These are phyloP conservation scores for Phytophthora megakarya DNA, from an alignment of 352 stramenopile genomes.

Conservation along the genomic window DNA sequence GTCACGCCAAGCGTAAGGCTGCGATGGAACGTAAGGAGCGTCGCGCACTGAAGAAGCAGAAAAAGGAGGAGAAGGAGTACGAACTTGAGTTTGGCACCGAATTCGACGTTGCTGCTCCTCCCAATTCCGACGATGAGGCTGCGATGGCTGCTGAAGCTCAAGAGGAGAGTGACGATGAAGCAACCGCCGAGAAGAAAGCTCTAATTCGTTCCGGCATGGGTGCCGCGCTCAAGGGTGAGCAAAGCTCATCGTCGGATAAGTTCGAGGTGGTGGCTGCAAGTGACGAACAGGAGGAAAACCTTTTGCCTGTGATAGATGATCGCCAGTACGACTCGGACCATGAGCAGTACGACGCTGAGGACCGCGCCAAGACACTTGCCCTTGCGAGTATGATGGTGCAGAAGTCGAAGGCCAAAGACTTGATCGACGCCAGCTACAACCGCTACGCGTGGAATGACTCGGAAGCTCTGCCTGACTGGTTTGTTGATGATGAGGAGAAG, in stretches of 20 bases:
- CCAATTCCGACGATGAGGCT: constrained; percentile 51
- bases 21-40: constrained; percentile 92
- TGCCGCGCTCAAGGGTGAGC: constrained; percentile 46
- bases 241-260: constrained; percentile 21
- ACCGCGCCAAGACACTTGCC: constrained; percentile 95
- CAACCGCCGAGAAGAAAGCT: constrained; percentile 73
- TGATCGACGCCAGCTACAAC: constrained; percentile 99
- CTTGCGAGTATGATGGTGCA: constrained; percentile 98
- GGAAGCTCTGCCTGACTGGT: constrained; percentile 97
- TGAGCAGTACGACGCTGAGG: constrained; percentile 97
- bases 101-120: constrained; percentile 63
- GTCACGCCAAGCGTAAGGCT: constrained; percentile 97
- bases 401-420: constrained; percentile 96
- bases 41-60: constrained; percentile 70
- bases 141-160: constrained; percentile 39
- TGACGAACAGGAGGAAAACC: constrained; percentile 54
- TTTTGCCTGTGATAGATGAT: constrained; percentile 75
- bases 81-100: constrained; percentile 77
- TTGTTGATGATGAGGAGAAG: constrained; percentile 95
- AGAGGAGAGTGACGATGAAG: constrained; percentile 60
- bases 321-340: constrained; percentile 96
- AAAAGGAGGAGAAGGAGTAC: constrained; percentile 87
- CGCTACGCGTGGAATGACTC: constrained; percentile 99
- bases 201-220: constrained; percentile 89
- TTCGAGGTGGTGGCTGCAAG: constrained; percentile 58